phyloP scores from a whole-genome alignment of 306 rosid species.

The Dryas octopetala region DNA sequence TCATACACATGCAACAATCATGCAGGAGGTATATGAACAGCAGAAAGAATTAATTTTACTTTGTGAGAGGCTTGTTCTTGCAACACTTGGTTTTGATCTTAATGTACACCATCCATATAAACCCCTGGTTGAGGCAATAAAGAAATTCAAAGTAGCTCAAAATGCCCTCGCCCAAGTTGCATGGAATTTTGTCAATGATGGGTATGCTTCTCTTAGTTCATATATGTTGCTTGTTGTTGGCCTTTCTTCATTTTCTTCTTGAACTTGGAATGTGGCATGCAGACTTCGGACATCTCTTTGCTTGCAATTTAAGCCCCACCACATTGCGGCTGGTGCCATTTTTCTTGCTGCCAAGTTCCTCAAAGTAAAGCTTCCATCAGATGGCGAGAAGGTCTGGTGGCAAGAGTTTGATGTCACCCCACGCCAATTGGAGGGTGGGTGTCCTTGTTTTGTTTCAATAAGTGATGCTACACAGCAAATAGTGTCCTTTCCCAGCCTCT shows the following conservation, averaged over 20 bases:
- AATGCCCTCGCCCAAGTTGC: conserved; percentile 99
- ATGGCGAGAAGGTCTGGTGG: conserved; percentile 99
- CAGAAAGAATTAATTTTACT: conserved; percentile 86
- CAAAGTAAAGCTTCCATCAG: conserved; percentile 96
- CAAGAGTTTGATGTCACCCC: conserved; percentile 99
- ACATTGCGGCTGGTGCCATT: conserved; percentile 99
- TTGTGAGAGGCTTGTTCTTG: conserved; percentile 95
- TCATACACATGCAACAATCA: conserved; percentile 20
- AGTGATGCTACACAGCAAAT: conserved; percentile 6
- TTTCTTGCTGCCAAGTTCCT: conserved; percentile 99
- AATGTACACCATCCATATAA: conserved; percentile 97
- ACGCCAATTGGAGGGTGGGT: conserved; percentile 99
- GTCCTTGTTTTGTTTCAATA: conserved; percentile 47
- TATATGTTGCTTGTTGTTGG: conserved; percentile 40
- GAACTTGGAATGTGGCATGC: conserved; percentile 70
- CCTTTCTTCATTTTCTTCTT: conserved; percentile 48
- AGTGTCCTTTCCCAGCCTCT: conserved; percentile 16
- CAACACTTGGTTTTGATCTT: conserved; percentile 90
- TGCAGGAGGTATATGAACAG: conserved; percentile 94
- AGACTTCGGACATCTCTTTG: conserved; percentile 99
- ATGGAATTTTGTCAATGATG: conserved; percentile 98
- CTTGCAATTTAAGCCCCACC: conserved; percentile 99
- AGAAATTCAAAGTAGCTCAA: conserved; percentile 99
- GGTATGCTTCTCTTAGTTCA: conserved; percentile 60
- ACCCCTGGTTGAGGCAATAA: conserved; percentile 98